These are phyloP conservation scores for Dendrobium catenatum DNA, from an alignment of 106 monocot species.

Conservation along the genomic window DNA sequence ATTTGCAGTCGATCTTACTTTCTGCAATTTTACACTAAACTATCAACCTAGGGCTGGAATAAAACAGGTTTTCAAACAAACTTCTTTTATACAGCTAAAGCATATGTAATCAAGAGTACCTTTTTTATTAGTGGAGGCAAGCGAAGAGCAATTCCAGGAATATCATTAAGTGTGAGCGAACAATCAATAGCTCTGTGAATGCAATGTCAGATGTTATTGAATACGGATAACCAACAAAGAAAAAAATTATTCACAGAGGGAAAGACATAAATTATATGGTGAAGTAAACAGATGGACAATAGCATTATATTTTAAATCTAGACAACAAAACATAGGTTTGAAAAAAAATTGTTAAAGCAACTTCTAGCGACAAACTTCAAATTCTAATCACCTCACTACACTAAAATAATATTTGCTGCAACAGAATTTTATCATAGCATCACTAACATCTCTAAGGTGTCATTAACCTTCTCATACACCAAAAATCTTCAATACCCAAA, in stretches of 20 bases:
- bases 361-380: background rate
- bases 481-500: background rate
- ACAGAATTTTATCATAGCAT: background rate
- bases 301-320: background rate
- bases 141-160: slow-evolving; percentile 12
- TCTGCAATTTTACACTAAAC: background rate
- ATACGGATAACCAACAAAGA: background rate
- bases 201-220: background rate
- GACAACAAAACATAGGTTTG: background rate
- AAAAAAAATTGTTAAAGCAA: background rate
- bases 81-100: background rate
- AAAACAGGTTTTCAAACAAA: background rate
- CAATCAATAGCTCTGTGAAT: slow-evolving; percentile 14
- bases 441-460: background rate
- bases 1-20: background rate
- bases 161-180: slow-evolving; percentile 12
- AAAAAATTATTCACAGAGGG: background rate
- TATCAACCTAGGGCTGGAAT: background rate
- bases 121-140: slow-evolving; percentile 13
- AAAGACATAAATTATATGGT: background rate
- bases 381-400: background rate
- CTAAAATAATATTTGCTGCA: background rate
- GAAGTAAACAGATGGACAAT: background rate
- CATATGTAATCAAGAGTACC: background rate
- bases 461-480: background rate